A percentile compares a stretch with the other conserved stretches of the same genome.
Evolutionary conservation across 306 rosid genomes (phyloP).

Genomic region (Dalbergia cultrata): DNA sequence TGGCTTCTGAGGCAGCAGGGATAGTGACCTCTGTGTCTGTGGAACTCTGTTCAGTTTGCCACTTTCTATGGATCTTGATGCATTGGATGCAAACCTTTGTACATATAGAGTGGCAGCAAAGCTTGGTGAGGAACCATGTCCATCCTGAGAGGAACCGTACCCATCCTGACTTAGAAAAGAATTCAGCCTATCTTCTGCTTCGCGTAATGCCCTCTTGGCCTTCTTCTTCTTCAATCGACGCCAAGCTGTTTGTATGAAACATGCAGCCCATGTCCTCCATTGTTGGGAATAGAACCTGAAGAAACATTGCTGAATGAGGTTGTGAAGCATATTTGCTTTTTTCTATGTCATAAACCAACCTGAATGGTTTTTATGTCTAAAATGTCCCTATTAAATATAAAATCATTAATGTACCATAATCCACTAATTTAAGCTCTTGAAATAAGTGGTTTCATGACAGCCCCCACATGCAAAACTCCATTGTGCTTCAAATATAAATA

Average conservation of each 20-base stretch:
- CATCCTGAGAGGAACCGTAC: too few species aligned
- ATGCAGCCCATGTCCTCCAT: slow-evolving; percentile 84
- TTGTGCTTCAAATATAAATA: too few species aligned
- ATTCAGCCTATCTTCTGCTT: slow-evolving; percentile 50
- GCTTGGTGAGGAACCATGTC: slow-evolving; percentile 47
- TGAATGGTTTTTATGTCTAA: too few species aligned
- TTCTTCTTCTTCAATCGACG: slow-evolving; percentile 60
- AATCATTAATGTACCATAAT: too few species aligned
- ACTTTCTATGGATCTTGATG: slow-evolving; percentile 32
- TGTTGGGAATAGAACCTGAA: slow-evolving; percentile 63
- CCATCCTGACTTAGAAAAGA: slow-evolving; percentile 40
- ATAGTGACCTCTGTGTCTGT: slow-evolving; percentile 30
- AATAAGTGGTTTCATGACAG: too few species aligned
- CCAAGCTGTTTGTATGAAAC: slow-evolving; percentile 84
- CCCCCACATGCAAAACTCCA: too few species aligned
- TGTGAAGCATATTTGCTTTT: background rate
- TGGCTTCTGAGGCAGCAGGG: slow-evolving; percentile 62
- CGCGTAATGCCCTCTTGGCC: slow-evolving; percentile 53
- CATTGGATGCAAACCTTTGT: slow-evolving; percentile 50
- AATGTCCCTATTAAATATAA: too few species aligned
- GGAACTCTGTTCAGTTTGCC: slow-evolving; percentile 34
- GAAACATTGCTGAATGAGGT: background rate
- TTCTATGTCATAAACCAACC: background rate
- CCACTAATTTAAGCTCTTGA: too few species aligned
- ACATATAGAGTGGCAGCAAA: slow-evolving; percentile 47